These are phyloP conservation scores for Coniella vitis DNA, from an alignment of 2,329 filamentous ascomycete genomes.

Conservation along the genomic window DNA sequence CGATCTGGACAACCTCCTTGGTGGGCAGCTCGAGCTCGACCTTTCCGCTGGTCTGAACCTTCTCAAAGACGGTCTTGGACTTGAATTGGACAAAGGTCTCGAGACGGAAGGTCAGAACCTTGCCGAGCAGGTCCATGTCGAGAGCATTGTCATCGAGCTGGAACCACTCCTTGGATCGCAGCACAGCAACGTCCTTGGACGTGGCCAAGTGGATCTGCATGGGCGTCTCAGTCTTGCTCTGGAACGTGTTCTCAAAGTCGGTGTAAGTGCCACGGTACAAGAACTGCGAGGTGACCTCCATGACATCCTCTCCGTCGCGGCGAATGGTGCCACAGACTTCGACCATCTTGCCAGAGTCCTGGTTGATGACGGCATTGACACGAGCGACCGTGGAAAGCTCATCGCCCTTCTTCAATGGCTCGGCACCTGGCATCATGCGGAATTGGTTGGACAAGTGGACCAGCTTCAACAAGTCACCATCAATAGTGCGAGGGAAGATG, in stretches of 20 bases:
- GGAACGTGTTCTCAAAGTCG: slow-evolving; percentile 97
- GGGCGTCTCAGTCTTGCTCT: slow-evolving; percentile 90
- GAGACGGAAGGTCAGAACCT: slow-evolving; percentile 93
- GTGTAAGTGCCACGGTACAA: slow-evolving; percentile 88
- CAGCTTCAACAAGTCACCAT: slow-evolving; percentile 90
- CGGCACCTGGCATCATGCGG: slow-evolving; percentile 93
- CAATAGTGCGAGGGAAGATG: slow-evolving; percentile 94
- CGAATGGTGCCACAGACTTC: slow-evolving; percentile 97
- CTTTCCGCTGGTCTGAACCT: slow-evolving; percentile 84
- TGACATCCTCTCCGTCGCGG: slow-evolving; percentile 75
- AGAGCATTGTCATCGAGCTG: slow-evolving; percentile 62
- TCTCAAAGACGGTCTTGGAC: slow-evolving; percentile 87
- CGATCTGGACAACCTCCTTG: slow-evolving; percentile 95
- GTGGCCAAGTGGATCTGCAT: slow-evolving; percentile 87
- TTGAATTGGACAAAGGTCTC: slow-evolving; percentile 90
- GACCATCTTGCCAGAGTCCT: slow-evolving; percentile 98
- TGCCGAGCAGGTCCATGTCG: slow-evolving; percentile 80
- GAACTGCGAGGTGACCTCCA: slow-evolving; percentile 99
- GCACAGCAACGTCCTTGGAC: slow-evolving; percentile 84
- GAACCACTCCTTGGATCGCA: slow-evolving; percentile 98
- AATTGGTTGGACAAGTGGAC: slow-evolving; percentile 97
- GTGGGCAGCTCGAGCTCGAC: slow-evolving; percentile 90
- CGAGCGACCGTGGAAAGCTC: slow-evolving; percentile 87
- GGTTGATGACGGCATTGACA: slow-evolving; percentile 96
- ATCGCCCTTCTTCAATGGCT: slow-evolving; percentile 93